Evolutionary conservation across 257 asterid genomes (phyloP).

Genomic region (Euphrasia confusa): DNA sequence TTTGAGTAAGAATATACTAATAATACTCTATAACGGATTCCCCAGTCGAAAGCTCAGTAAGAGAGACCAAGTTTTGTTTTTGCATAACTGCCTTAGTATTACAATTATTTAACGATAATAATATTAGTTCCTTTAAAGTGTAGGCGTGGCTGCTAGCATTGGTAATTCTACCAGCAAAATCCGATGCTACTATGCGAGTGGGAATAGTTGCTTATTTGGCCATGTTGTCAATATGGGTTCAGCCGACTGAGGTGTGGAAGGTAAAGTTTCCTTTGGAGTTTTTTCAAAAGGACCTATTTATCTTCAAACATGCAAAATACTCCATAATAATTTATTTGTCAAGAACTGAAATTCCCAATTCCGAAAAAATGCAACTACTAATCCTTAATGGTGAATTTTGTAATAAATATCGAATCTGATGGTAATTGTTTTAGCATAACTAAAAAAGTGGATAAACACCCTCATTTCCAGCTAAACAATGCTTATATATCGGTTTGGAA

Average conservation of each 20-base stretch:
- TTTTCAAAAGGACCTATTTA: neutral
- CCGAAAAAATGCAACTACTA: neutral
- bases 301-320: too few species aligned
- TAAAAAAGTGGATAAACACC: neutral
- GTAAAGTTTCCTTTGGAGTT: conserved; percentile 32
- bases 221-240: conserved; percentile 57
- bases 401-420: neutral
- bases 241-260: conserved; percentile 91
- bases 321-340: too few species aligned
- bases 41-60: neutral
- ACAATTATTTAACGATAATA: conserved; percentile 9
- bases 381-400: neutral
- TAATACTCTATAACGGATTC: neutral
- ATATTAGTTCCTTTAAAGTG: conserved; percentile 20
- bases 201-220: conserved; percentile 63
- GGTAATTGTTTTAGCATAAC: neutral
- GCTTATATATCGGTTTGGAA: conserved; percentile 10
- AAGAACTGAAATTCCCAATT: neutral
- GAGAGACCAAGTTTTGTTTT: conserved; percentile 9
- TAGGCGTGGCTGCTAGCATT: conserved; percentile 90
- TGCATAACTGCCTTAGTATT: neutral
- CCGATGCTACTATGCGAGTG: conserved; percentile 49
- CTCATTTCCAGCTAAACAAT: conserved; percentile 1
- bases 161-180: conserved; percentile 84
- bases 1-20: neutral